Percentiles rank a stretch among this genome's conserved stretches.
Conservation (phyloP, 2,329 filamentous ascomycete species). For the Fusarium tuaranense region DNA sequence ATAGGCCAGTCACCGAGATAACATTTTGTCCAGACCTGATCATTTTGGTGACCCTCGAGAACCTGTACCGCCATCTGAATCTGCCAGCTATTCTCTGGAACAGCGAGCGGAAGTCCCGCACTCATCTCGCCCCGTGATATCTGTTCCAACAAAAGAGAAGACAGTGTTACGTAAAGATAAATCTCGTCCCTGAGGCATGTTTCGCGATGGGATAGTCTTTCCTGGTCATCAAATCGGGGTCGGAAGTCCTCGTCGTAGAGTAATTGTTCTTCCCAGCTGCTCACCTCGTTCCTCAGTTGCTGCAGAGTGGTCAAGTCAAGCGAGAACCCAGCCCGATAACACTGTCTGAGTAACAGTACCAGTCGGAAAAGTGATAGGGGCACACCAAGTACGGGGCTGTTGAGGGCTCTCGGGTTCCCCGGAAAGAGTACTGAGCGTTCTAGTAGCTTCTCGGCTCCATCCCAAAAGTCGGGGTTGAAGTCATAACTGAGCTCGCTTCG, state of each 20-base stretch:
- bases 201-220: background rate
- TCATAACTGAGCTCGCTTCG: background rate
- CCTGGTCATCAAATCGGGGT: background rate
- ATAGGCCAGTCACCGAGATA: background rate
- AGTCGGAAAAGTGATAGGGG: background rate
- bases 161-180: background rate
- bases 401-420: background rate
- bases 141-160: background rate
- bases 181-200: background rate
- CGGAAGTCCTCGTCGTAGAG: background rate
- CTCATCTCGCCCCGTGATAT: background rate
- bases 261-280: background rate
- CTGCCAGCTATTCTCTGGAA: background rate
- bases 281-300: background rate
- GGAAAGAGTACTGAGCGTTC: slow-evolving; percentile 19
- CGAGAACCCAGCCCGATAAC: background rate
- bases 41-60: background rate
- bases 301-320: background rate
- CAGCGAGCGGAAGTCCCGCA: background rate
- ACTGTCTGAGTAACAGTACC: background rate
- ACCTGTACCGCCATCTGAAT: background rate
- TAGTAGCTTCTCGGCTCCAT: slow-evolving; percentile 24
- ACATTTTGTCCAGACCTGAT: background rate
- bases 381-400: background rate
- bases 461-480: slow-evolving; percentile 34